Conservation (phyloP, 305 asterid genomes). For the Ilex paraguariensis region DNA sequence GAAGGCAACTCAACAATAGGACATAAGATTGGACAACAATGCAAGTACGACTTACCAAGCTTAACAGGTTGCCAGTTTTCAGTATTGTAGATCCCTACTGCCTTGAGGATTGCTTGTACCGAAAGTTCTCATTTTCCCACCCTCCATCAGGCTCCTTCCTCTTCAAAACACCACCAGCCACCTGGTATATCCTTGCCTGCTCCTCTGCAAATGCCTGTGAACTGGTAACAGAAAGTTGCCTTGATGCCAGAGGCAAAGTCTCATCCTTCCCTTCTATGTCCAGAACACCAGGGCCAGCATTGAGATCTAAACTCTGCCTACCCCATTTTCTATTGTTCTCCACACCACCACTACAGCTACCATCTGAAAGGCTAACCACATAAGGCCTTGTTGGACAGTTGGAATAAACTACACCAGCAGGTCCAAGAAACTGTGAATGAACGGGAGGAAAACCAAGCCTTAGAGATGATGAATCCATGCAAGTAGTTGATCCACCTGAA, state of each 20-base stretch:
- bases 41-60: conserved; percentile 25
- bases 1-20: too few relatives aligned
- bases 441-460: conserved; percentile 33
- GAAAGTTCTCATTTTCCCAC: conserved; percentile 41
- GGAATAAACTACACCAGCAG: conserved; percentile 31
- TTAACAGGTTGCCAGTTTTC: conserved; percentile 4
- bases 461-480: conserved; percentile 41
- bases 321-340: conserved; percentile 43
- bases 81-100: conserved; percentile 28
- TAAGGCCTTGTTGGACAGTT: conserved; percentile 51
- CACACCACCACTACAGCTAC: conserved; percentile 21
- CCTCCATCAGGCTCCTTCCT: conserved; percentile 59
- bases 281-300: conserved; percentile 44
- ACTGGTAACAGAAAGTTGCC: conserved; percentile 32
- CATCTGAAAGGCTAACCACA: conserved; percentile 33
- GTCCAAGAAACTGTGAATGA: conserved; percentile 41
- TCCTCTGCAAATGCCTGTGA: conserved; percentile 39
- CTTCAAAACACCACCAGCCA: conserved; percentile 37
- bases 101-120: conserved; percentile 50
- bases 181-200: conserved; percentile 35
- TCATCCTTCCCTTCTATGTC: conserved; percentile 44
- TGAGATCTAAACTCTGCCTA: conserved; percentile 50
- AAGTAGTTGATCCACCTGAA: conserved; percentile 38
- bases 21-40: neutral
- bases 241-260: conserved; percentile 16